Evolutionary conservation across 305 asterid genomes (phyloP), one percentile per base, ranked within the genome.

Genomic region (Fraxinus platypoda): DNA sequence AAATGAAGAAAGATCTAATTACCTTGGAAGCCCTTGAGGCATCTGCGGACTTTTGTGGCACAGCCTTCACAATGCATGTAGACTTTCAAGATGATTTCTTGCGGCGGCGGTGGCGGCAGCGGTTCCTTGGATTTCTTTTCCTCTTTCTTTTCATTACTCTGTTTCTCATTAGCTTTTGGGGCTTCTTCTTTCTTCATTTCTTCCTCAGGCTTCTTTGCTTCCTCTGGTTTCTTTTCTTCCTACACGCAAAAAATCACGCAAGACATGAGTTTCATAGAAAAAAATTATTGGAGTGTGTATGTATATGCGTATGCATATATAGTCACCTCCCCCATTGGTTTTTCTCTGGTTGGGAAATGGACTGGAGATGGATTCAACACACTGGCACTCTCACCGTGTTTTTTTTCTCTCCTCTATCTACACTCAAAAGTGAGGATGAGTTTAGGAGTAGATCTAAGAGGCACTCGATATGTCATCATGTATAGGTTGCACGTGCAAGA

Each of bases 21-120:
- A 81, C 84, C 84, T 37, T 59, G 37, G 54, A 83, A 83, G 23
- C 76, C 83, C 7, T 59, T 78, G 66, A 83, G 82, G 73, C 83
- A 78, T 15, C 77, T 33, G 23, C 80, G 79, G 43, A 83, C 82
- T 78, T 83, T 83, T 28, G 72, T 54, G 1, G 86, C 86, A 72
- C 86, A 83, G 1, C 86, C 86, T n/a, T 78, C 86, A 26, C 86
- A 83, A 74, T 83, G 86, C 86, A 83, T 83, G 86, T n/a, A 83
- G 43, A 83, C 86, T 19, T 43, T 73, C 62, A 83, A 26, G 25
- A 83, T 70, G 64, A 83, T 83, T 41, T 83, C 86, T 43, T 72
- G 82, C 70, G 86, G 84, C 68, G 81, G 90, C 31, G 88, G 87
- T 30, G 84, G 86, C n/a, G 81, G 68, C 8, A 80, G 59, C 75